Conservation (phyloP, 1,139 yeast species). For the Fermentozyma sake region DNA sequence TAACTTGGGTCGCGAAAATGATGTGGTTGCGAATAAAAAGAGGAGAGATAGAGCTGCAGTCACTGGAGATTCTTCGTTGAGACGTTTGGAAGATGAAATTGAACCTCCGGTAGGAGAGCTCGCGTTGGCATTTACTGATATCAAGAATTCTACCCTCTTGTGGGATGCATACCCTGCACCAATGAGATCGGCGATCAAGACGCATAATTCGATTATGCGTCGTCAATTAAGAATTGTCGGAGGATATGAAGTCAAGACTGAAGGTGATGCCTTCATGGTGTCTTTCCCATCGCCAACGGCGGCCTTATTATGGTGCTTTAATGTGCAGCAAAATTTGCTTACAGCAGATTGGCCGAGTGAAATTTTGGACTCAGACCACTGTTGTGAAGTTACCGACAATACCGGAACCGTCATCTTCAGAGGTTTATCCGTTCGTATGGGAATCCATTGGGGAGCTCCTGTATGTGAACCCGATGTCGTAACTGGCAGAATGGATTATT, state of each 20-base stretch:
- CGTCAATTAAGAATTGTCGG: slow-evolving; percentile 89
- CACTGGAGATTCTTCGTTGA: slow-evolving; percentile 74
- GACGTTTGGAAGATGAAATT: slow-evolving; percentile 87
- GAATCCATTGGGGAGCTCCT: slow-evolving; percentile 97
- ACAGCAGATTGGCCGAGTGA: slow-evolving; percentile 95
- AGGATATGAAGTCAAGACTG: slow-evolving; percentile 97
- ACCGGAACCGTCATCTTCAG: slow-evolving; percentile 63
- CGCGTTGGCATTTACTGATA: slow-evolving; percentile 96
- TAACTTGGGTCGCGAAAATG: slow-evolving; percentile 40
- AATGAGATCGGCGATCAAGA: slow-evolving; percentile 94
- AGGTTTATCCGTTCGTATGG: slow-evolving; percentile 96
- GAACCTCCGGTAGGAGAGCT: slow-evolving; percentile 93
- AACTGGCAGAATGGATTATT: slow-evolving; percentile 95
- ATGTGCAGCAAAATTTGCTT: slow-evolving; percentile 80
- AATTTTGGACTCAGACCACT: slow-evolving; percentile 78
- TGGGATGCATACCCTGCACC: slow-evolving; percentile 95
- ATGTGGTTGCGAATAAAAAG: slow-evolving; percentile 42
- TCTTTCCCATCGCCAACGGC: slow-evolving; percentile 91
- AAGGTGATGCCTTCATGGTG: slow-evolving; percentile 99
- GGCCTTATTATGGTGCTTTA: slow-evolving; percentile 91
- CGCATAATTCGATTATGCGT: slow-evolving; percentile 92
- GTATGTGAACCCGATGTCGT: slow-evolving; percentile 94
- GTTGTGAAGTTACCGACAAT: slow-evolving; percentile 75
- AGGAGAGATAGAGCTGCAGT: slow-evolving; percentile 49
- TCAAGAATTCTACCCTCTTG: slow-evolving; percentile 83